Evolutionary conservation across 2,329 filamentous ascomycete species (phyloP).

Genomic region (Lasiodiplodia sp.): DNA sequence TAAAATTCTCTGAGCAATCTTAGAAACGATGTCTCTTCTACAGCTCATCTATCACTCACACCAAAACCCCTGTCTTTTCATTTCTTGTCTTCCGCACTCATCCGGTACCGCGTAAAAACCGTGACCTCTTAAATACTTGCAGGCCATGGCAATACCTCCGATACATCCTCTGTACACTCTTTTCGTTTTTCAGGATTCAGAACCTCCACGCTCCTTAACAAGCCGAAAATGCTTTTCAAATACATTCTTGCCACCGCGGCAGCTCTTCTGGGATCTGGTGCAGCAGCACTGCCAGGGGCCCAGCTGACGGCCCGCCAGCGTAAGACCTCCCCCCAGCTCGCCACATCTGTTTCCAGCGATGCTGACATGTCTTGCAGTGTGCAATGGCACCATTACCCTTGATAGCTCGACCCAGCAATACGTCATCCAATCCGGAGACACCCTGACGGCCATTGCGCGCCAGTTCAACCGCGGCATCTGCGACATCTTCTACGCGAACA

Average conservation of each 20-base stretch:
- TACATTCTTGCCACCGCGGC: not conserved
- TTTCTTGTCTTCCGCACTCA: constrained; percentile 9
- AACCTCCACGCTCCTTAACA: not conserved
- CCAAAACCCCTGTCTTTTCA: not conserved
- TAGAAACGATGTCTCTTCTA: not conserved
- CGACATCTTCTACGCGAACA: constrained; percentile 31
- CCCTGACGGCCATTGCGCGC: constrained; percentile 28
- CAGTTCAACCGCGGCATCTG: constrained; percentile 29
- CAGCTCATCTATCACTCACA: not conserved
- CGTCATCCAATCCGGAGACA: constrained; percentile 26
- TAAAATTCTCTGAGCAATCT: constrained; percentile 2
- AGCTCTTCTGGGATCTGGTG: constrained; percentile 2
- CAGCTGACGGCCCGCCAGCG: constrained; percentile 1
- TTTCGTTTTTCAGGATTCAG: not conserved
- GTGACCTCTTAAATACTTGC: not conserved
- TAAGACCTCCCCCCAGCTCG: not conserved
- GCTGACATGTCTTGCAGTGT: not conserved
- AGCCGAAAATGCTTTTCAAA: not conserved
- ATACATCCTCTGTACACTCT: not conserved
- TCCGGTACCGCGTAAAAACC: not conserved
- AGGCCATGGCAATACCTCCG: too few relatives aligned
- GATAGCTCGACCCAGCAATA: constrained; percentile 22
- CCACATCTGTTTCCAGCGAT: not conserved
- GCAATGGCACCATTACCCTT: constrained; percentile 17
- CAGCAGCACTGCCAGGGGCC: constrained; percentile 2